These are phyloP conservation scores for Neurospora cerealis DNA, from an alignment of 495 filamentous ascomycete species.

Conservation along the genomic window DNA sequence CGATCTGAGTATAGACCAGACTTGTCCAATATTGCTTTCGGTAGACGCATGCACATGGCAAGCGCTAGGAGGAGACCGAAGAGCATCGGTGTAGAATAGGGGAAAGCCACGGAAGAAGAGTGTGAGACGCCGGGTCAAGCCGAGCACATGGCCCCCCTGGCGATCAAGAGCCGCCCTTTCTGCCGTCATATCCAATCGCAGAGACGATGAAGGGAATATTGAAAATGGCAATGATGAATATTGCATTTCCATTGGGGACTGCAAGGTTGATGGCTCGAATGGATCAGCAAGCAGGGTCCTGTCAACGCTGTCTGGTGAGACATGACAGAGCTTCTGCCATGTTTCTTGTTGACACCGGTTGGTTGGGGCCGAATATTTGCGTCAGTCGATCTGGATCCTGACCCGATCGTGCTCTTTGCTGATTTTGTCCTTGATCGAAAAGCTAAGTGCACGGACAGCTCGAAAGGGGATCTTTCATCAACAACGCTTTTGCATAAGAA, in stretches of 20 bases:
- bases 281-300: not conserved
- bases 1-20: not conserved
- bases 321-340: not conserved
- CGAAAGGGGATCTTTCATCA: not conserved
- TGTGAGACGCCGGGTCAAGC: not conserved
- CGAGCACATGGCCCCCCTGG: not conserved
- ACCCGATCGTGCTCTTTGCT: not conserved
- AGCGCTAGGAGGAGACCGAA: not conserved
- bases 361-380: not conserved
- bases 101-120: not conserved
- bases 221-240: not conserved
- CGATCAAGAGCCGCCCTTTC: not conserved
- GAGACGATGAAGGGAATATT: not conserved
- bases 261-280: not conserved
- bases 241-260: not conserved
- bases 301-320: not conserved
- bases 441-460: not conserved
- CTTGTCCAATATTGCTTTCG: not conserved
- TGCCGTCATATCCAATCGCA: not conserved
- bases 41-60: not conserved
- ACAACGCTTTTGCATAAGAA: not conserved
- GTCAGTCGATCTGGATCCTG: not conserved
- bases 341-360: not conserved
- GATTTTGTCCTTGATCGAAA: not conserved
- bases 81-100: not conserved